Conservation (phyloP, 164 flowering plant species). For the Piper betle region DNA sequence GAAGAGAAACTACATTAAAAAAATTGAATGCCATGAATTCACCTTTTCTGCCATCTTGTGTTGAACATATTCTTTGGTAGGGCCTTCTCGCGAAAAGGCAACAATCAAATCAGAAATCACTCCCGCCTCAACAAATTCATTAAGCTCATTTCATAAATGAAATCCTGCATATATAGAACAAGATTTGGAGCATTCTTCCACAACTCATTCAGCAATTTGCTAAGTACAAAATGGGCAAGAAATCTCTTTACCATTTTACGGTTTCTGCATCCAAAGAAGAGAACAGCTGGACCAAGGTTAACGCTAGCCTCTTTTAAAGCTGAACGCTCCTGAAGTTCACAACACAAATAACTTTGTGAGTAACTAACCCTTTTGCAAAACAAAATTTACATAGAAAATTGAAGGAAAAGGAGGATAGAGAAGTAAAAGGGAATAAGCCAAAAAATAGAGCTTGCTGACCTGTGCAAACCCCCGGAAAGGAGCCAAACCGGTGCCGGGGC, state of each 20-base stretch:
- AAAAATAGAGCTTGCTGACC: constrained; percentile 30
- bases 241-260: constrained; percentile 68
- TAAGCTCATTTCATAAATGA: constrained; percentile 80
- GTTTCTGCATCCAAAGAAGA: constrained; percentile 98
- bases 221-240: too few species aligned
- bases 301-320: constrained; percentile 77
- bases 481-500: too few species aligned
- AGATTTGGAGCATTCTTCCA: too few species aligned
- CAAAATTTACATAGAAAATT: neutral
- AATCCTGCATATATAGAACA: constrained; percentile 47
- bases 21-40: neutral
- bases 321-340: constrained; percentile 57
- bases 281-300: constrained; percentile 61
- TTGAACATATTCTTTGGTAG: constrained; percentile 81
- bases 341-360: too few species aligned
- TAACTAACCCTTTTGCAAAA: too few species aligned
- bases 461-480: constrained; percentile 95
- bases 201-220: too few species aligned
- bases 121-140: constrained; percentile 49
- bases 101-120: constrained; percentile 61
- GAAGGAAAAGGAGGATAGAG: neutral
- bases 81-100: constrained; percentile 91
- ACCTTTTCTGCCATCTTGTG: constrained; percentile 84
- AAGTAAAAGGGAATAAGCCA: neutral
- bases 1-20: too few species aligned